Percentiles rank a stretch among this genome's conserved stretches.
phyloP scores from a whole-genome alignment of 1,284 basidiomycete species.

The Abortiporus biennis region DNA sequence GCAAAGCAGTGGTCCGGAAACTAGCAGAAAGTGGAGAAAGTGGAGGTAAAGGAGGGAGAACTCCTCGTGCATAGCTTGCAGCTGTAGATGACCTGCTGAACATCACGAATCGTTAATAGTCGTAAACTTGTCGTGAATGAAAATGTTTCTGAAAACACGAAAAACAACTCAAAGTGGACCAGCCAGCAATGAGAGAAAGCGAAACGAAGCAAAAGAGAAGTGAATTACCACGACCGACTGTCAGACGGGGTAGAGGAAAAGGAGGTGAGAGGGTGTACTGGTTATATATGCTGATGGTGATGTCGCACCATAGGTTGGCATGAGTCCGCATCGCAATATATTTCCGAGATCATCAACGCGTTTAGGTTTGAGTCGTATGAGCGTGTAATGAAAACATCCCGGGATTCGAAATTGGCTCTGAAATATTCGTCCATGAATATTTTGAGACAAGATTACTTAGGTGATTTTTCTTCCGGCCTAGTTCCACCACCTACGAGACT shows the following conservation, averaged over 20 bases:
- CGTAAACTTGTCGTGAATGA: conserved; percentile 1
- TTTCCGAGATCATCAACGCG: too few species aligned
- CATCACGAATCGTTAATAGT: conserved; percentile 2
- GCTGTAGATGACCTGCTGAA: conserved; percentile 4
- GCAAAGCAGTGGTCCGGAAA: neutral
- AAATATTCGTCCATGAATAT: too few species aligned
- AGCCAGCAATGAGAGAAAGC: conserved; percentile 8
- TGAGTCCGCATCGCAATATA: too few species aligned
- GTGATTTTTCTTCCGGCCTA: too few species aligned
- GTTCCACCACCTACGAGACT: too few species aligned
- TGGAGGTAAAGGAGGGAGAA: conserved; percentile 5
- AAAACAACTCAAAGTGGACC: conserved; percentile 6
- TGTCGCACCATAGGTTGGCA: too few species aligned
- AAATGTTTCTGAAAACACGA: conserved; percentile 5
- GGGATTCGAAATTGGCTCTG: too few species aligned
- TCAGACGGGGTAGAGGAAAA: conserved; percentile 1
- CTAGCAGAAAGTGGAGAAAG: neutral
- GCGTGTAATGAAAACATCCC: too few species aligned
- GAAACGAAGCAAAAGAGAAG: conserved; percentile 3
- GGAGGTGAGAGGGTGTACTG: neutral
- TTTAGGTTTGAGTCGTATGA: too few species aligned
- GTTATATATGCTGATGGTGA: conserved; percentile 2
- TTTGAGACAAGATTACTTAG: too few species aligned
- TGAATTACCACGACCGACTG: neutral
- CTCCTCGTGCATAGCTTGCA: neutral